These are phyloP conservation scores for Lagenaria siceraria DNA, from an alignment of 306 rosid genomes.

Conservation along the genomic window DNA sequence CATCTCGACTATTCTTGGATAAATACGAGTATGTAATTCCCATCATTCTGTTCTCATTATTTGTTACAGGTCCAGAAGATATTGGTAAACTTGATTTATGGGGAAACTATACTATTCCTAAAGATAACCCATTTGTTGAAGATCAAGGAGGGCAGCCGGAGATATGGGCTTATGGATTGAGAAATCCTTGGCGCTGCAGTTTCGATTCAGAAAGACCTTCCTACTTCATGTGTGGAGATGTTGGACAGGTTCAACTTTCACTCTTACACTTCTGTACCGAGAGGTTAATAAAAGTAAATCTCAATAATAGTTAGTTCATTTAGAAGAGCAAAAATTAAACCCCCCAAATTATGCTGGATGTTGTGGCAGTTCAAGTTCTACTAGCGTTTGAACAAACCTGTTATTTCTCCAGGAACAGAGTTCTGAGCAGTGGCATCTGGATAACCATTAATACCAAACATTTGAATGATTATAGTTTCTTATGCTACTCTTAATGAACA, in stretches of 20 bases:
- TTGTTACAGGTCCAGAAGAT: conserved; percentile 47
- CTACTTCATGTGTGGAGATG: conserved; percentile 82
- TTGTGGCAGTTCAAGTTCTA: background rate
- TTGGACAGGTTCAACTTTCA: conserved; percentile 56
- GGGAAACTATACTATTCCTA: conserved; percentile 91
- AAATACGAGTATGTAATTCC: background rate
- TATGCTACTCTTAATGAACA: background rate
- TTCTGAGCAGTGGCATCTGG: background rate
- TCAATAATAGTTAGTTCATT: background rate
- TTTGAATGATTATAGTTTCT: background rate
- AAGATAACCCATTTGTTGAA: conserved; percentile 66
- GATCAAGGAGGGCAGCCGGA: conserved; percentile 56
- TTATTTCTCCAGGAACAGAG: background rate
- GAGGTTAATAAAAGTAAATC: background rate
- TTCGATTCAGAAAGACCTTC: conserved; percentile 76
- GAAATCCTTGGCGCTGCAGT: conserved; percentile 99
- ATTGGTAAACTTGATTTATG: conserved; percentile 51
- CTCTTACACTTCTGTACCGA: background rate
- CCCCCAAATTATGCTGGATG: background rate
- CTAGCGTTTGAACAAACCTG: background rate
- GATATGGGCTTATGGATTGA: conserved; percentile 79
- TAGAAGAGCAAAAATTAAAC: background rate
- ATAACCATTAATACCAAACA: background rate
- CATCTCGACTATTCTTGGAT: background rate
- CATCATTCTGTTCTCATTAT: background rate